Percentiles rank a stretch among this genome's conserved stretches.
Evolutionary conservation across 768 basidiomycete genomes (phyloP).

Genomic region (Lactarius sp.): DNA sequence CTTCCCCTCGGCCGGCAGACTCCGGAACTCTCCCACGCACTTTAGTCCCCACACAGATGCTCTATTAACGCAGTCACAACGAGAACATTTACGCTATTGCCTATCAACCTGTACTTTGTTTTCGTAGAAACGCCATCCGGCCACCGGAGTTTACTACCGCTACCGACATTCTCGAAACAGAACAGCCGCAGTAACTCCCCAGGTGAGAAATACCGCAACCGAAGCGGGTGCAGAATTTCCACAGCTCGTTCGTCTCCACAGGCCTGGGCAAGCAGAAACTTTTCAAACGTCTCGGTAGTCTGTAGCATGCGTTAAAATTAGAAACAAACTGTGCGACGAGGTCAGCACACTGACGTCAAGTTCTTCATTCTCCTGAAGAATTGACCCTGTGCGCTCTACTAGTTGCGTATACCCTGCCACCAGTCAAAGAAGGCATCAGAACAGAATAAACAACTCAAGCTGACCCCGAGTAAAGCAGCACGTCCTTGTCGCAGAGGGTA

Average conservation of each 20-base stretch:
- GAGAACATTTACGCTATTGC: conserved; percentile 77
- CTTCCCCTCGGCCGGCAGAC: conserved; percentile 1
- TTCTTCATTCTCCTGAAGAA: conserved; percentile 63
- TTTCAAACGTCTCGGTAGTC: conserved; percentile 57
- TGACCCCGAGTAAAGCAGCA: conserved; percentile 82
- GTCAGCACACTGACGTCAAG: conserved; percentile 48
- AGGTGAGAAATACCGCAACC: conserved; percentile 72
- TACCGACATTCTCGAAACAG: conserved; percentile 41
- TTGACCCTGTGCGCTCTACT: conserved; percentile 73
- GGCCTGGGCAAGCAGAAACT: conserved; percentile 46
- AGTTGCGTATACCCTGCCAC: conserved; percentile 66
- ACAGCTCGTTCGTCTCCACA: conserved; percentile 42
- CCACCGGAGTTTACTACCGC: conserved; percentile 48
- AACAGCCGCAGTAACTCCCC: conserved; percentile 66
- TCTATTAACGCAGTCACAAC: conserved; percentile 60
- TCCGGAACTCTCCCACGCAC: conserved; percentile 11
- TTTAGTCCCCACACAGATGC: conserved; percentile 40
- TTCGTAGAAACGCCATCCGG: conserved; percentile 55
- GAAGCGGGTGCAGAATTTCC: conserved; percentile 51
- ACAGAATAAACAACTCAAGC: background rate
- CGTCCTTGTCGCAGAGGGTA: conserved; percentile 53
- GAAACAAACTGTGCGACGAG: background rate
- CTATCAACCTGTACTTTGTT: conserved; percentile 70
- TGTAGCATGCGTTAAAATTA: conserved; percentile 29
- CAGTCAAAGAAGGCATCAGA: background rate